phyloP scores from a whole-genome alignment of 2,329 filamentous ascomycete species.

The Venturia nashicola region DNA sequence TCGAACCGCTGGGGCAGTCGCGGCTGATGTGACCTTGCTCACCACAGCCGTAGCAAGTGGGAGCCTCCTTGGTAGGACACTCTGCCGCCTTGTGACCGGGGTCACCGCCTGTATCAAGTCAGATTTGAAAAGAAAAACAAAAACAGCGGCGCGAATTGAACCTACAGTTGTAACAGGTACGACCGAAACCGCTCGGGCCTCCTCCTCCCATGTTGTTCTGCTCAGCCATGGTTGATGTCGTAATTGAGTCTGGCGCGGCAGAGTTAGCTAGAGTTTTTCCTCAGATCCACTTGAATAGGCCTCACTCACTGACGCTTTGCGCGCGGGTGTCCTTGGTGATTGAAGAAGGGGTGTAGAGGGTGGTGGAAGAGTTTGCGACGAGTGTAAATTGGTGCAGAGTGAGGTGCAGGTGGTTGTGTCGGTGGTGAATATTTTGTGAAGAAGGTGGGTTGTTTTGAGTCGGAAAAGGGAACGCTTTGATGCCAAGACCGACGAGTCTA shows the following conservation, averaged over 20 bases:
- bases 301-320: neutral
- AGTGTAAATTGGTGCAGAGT: neutral
- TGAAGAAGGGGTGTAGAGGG: neutral
- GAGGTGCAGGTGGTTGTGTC: neutral
- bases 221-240: neutral
- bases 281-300: neutral
- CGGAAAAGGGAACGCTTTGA: neutral
- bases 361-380: neutral
- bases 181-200: neutral
- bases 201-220: neutral
- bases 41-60: conserved; percentile 37
- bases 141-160: neutral
- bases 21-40: conserved; percentile 47
- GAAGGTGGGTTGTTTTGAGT: neutral
- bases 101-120: conserved; percentile 30
- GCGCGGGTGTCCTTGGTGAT: neutral
- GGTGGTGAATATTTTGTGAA: neutral
- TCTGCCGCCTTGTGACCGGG: conserved; percentile 37
- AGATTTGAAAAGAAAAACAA: neutral
- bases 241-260: neutral
- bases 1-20: conserved; percentile 59
- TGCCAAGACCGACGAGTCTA: neutral
- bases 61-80: conserved; percentile 37
- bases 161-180: conserved; percentile 7
- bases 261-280: neutral